These are phyloP conservation scores for Hebeloma cylindrosporum DNA, from an alignment of 768 basidiomycete species.

Conservation along the genomic window DNA sequence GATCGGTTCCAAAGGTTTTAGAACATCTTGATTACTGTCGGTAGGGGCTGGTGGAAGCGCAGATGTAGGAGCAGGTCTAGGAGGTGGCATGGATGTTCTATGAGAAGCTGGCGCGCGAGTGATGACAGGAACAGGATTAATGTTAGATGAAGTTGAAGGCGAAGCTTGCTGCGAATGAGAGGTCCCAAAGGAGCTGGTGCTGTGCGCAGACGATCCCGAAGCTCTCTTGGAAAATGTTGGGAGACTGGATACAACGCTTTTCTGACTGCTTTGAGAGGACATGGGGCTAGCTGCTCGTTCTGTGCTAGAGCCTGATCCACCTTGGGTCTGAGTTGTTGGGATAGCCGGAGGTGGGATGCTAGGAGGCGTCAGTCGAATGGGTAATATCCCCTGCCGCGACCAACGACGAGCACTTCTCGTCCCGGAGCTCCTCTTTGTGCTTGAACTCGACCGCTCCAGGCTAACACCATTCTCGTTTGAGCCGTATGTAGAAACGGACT, in stretches of 20 bases:
- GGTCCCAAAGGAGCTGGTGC: slow-evolving; percentile 42
- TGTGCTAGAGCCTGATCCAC: slow-evolving; percentile 30
- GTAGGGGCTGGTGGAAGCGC: slow-evolving; percentile 69
- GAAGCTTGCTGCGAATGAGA: slow-evolving; percentile 41
- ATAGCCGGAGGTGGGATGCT: slow-evolving; percentile 58
- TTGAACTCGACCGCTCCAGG: slow-evolving; percentile 38
- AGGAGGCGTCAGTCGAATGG: slow-evolving; percentile 56
- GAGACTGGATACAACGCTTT: slow-evolving; percentile 44
- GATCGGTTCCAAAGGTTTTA: slow-evolving; percentile 19
- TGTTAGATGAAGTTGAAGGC: slow-evolving; percentile 9
- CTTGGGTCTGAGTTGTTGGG: slow-evolving; percentile 30
- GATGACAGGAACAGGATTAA: slow-evolving; percentile 12
- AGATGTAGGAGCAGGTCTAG: slow-evolving; percentile 68
- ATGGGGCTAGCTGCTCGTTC: slow-evolving; percentile 37
- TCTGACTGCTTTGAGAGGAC: slow-evolving; percentile 40
- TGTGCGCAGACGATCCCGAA: slow-evolving; percentile 50
- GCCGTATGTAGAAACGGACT: slow-evolving; percentile 46
- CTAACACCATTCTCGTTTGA: slow-evolving; percentile 37
- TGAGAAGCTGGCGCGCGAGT: slow-evolving; percentile 17
- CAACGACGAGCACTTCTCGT: slow-evolving; percentile 45
- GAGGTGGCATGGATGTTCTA: slow-evolving; percentile 71
- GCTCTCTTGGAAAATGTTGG: slow-evolving; percentile 56
- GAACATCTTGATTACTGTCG: slow-evolving; percentile 23
- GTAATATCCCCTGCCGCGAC: slow-evolving; percentile 53
- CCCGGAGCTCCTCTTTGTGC: slow-evolving; percentile 33